Conservation (phyloP, 2,329 filamentous ascomycete genomes). For the Aspergillus transmontanensis region DNA sequence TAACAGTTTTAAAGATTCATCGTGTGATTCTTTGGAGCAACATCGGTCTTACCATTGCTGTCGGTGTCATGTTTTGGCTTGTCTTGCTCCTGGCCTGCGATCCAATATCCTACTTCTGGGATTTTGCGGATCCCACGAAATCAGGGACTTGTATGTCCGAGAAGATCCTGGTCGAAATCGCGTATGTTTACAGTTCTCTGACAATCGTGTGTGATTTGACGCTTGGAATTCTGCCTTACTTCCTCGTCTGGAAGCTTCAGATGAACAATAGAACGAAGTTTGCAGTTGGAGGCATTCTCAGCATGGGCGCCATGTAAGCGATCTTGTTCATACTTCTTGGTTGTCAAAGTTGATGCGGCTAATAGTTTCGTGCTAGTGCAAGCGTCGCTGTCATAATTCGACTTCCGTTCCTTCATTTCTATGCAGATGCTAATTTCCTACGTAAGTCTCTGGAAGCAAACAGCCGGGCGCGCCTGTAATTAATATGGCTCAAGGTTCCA, state of each 20-base stretch:
- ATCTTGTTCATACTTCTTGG: not conserved
- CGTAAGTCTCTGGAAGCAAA: not conserved
- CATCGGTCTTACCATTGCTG: conserved; percentile 45
- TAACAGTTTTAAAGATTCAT: conserved; percentile 44
- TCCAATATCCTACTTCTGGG: conserved; percentile 55
- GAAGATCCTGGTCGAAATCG: conserved; percentile 52
- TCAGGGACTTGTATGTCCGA: conserved; percentile 46
- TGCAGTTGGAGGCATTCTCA: conserved; percentile 54
- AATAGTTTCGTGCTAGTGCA: no score
- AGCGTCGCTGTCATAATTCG: not conserved
- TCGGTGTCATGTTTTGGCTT: conserved; percentile 52
- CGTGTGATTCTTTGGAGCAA: conserved; percentile 50
- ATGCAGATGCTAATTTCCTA: not conserved
- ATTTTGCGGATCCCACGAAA: conserved; percentile 9
- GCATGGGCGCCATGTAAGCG: conserved; percentile 13
- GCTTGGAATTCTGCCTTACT: conserved; percentile 55
- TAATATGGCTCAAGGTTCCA: conserved; percentile 39
- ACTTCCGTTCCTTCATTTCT: conserved; percentile 32
- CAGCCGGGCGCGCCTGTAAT: not conserved
- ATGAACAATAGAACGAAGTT: conserved; percentile 56
- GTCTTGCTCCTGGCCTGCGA: conserved; percentile 54
- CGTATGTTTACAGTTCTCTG: conserved; percentile 53
- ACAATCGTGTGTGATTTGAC: conserved; percentile 49
- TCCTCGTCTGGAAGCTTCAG: conserved; percentile 57
- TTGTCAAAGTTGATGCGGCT: not conserved